A percentile compares a stretch with the other conserved stretches of the same genome.
phyloP scores from a whole-genome alignment of 148 eudicot genomes.

The Oxyria digyna region DNA sequence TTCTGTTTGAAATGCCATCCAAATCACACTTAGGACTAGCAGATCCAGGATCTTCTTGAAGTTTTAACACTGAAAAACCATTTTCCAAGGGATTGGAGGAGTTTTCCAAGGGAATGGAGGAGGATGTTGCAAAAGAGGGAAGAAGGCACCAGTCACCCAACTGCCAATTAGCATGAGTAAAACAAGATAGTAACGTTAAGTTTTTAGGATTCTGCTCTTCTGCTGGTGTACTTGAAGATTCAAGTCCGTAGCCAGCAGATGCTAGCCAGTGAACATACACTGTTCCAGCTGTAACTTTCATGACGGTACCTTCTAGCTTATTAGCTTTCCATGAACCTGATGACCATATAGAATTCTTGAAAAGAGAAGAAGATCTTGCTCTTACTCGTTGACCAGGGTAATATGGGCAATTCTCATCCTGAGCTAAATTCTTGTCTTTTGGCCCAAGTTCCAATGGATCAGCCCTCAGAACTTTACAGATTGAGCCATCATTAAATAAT shows the following conservation, averaged over 20 bases:
- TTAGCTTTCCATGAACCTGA: conserved; percentile 79
- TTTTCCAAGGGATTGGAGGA: conserved; percentile 33
- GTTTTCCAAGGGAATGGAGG: conserved; percentile 30
- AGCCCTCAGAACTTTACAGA: conserved; percentile 75
- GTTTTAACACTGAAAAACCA: conserved; percentile 30
- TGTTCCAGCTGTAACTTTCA: conserved; percentile 66
- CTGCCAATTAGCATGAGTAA: conserved; percentile 89
- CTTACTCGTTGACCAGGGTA: conserved; percentile 92
- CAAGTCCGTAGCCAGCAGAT: conserved; percentile 90
- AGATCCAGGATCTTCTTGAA: conserved; percentile 27
- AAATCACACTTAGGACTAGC: conserved; percentile 25
- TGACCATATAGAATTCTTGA: conserved; percentile 72
- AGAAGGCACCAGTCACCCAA: conserved; percentile 90
- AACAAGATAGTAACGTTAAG: conserved; percentile 70
- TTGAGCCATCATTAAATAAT: conserved; percentile 77
- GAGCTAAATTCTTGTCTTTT: conserved; percentile 45
- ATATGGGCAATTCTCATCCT: conserved; percentile 87
- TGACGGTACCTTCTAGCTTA: conserved; percentile 77
- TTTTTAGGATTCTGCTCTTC: conserved; percentile 91
- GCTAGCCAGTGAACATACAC: conserved; percentile 92
- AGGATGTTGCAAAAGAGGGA: conserved; percentile 32
- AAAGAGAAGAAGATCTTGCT: conserved; percentile 79
- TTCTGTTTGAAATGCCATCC: conserved; percentile 28
- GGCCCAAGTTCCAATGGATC: conserved; percentile 85
- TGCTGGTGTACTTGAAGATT: conserved; percentile 70